These are phyloP conservation scores for Termitomyces sp. DNA, from an alignment of 768 basidiomycete species.

Conservation along the genomic window DNA sequence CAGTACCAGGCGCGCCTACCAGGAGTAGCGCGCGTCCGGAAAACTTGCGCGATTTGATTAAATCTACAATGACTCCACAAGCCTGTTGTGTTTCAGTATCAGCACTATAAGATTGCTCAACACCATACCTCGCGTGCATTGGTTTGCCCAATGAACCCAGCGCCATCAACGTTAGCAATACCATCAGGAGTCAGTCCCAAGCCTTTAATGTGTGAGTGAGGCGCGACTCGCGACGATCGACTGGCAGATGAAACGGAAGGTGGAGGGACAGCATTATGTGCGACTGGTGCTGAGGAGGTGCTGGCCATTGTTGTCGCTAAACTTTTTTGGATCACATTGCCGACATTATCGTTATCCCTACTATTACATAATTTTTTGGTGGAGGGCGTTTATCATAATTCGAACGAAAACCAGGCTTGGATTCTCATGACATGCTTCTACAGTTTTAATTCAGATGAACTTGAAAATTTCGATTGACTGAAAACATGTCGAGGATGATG, in stretches of 20 bases:
- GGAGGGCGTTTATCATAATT: neutral
- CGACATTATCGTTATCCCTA: neutral
- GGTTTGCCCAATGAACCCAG: slow-evolving; percentile 89
- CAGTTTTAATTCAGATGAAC: neutral
- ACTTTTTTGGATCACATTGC: neutral
- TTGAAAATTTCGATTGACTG: neutral
- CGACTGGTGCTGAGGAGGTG: slow-evolving; percentile 48
- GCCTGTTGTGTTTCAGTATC: slow-evolving; percentile 45
- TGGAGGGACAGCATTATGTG: slow-evolving; percentile 70
- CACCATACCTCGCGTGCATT: slow-evolving; percentile 80
- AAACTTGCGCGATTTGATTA: slow-evolving; percentile 89
- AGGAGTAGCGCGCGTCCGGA: slow-evolving; percentile 89
- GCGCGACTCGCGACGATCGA: slow-evolving; percentile 76
- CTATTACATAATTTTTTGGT: neutral
- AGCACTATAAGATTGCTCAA: neutral
- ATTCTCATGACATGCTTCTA: neutral
- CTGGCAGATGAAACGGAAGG: slow-evolving; percentile 57
- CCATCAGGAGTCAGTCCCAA: slow-evolving; percentile 88
- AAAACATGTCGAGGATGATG: neutral
- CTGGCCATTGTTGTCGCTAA: slow-evolving; percentile 9
- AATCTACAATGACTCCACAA: slow-evolving; percentile 85
- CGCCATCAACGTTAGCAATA: slow-evolving; percentile 60
- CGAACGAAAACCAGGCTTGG: neutral
- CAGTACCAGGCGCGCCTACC: slow-evolving; percentile 95
- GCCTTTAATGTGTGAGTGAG: slow-evolving; percentile 96